Evolutionary conservation across 495 filamentous ascomycete genomes (phyloP).

Genomic region (Daldinia bambusicola): DNA sequence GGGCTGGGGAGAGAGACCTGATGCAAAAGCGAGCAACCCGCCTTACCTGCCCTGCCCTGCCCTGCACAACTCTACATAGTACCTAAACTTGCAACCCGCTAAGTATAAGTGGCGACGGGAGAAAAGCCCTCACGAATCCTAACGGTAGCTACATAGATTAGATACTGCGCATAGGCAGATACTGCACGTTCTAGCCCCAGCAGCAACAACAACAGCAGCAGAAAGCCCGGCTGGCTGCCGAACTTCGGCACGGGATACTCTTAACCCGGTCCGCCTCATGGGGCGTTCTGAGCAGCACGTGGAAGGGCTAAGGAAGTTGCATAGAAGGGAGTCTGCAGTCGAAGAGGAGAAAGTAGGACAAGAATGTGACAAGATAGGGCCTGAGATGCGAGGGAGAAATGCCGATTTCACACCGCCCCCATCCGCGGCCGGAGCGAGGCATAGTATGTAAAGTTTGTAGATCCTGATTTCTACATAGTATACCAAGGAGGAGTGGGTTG

Average conservation of each 20-base stretch:
- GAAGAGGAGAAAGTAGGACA: constrained; percentile 27
- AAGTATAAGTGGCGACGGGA: too few species aligned
- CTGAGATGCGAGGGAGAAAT: constrained; percentile 36
- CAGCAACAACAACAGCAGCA: background rate
- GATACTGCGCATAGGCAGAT: background rate
- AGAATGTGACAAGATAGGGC: constrained; percentile 32
- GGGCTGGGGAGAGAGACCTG: too few species aligned
- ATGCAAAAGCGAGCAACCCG: background rate
- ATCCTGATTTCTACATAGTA: too few species aligned
- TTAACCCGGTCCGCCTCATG: constrained; percentile 37
- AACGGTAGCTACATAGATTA: background rate
- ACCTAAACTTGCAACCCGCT: background rate
- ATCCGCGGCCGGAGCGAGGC: constrained; percentile 7
- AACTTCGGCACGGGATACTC: constrained; percentile 25
- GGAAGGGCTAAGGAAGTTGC: constrained; percentile 15
- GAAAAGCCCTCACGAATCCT: constrained; percentile 1
- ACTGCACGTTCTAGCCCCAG: background rate
- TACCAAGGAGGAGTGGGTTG: background rate
- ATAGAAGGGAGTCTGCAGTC: constrained; percentile 41
- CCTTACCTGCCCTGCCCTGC: background rate
- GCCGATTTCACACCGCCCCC: constrained; percentile 40
- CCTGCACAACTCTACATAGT: too few species aligned
- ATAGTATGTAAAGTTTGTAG: constrained; percentile 3
- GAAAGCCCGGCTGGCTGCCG: constrained; percentile 22
- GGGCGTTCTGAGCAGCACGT: constrained; percentile 32